Base-by-base conservation (phyloP, 73 alveolate species). In the Symbiodinium natans region DNA sequence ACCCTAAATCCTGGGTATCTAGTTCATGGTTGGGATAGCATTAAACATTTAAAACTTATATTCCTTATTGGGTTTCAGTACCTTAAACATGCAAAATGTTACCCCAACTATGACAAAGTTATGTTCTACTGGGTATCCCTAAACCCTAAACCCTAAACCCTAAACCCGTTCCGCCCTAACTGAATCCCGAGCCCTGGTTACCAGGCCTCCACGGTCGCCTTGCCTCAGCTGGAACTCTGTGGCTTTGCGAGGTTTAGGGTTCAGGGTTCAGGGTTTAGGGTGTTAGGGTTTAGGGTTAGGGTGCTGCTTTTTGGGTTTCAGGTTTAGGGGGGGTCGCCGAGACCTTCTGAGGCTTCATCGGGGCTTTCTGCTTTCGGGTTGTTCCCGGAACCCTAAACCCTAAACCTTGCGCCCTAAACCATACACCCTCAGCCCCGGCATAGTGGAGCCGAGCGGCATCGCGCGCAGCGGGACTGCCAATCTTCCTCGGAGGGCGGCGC, bases 381-480 rank as follows among this genome's bases (percentile, higher is more conserved):
- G 17, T 46, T 46, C 1, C 59, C 59, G 25, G 17, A 46, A 46
- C 59, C 59, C 59, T 46, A 46, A 46, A 46, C 17, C 59, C 59
- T 52, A 1, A 13, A 46, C 59, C 59, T 46, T 13, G 17, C 9
- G 11, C 17, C 71, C 27, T 4, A 52, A 52, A 15, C 25, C 71
- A 23, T 52, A 13, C 15, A 13, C 31, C 71, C n/a, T n/a, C n/a
- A n/a, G n/a, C n/a, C n/a, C n/a, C n/a, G n/a, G n/a, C 71, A 52
- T 15, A 8, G 23, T 21, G 71, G 71, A 52, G 71, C n/a, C 71
- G 23, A 52, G 71, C n/a, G 1, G 36, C 80, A 63, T 27, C 80
- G 19, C 36, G 80, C 38, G 80, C 80, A 63, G 80, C 80, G 80
- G 38, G 80, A 27, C 33, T 63, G 80, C 80, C 80, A 63, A n/a